Evolutionary conservation across 176 grass and related monocot genomes (phyloP).

Genomic region (Cenchrus purpureus): DNA sequence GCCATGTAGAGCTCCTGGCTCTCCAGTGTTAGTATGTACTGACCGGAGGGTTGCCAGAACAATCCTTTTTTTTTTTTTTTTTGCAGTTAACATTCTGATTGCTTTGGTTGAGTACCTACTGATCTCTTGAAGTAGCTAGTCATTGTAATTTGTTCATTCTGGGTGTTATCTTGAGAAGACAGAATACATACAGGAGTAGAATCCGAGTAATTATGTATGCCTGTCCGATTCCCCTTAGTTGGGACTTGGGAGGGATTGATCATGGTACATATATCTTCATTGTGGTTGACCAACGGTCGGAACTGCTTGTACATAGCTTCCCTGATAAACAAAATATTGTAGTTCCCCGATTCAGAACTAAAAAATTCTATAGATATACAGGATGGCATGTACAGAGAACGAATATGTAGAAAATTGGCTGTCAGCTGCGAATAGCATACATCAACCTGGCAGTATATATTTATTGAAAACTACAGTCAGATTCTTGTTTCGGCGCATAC

Average conservation of each 20-base stretch:
- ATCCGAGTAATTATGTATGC: background rate
- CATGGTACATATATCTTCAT: background rate
- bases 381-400: background rate
- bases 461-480: background rate
- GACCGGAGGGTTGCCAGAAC: too few species aligned
- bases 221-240: background rate
- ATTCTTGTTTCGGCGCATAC: background rate
- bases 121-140: background rate
- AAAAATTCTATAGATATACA: too few species aligned
- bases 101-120: background rate
- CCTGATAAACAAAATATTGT: background rate
- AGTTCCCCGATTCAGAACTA: background rate
- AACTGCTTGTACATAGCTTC: background rate
- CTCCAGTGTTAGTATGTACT: background rate
- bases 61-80: background rate
- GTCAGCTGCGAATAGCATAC: background rate
- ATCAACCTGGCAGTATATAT: background rate
- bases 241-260: background rate
- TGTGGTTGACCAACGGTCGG: background rate
- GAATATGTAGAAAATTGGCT: background rate
- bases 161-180: background rate
- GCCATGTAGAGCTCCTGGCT: background rate
- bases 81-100: background rate
- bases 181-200: background rate
- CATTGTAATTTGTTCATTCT: background rate